Percentiles rank a stretch among this genome's conserved stretches.
These are phyloP conservation scores for Macrophomina phaseolina DNA, from an alignment of 2,329 filamentous ascomycete genomes.

Conservation along the genomic window DNA sequence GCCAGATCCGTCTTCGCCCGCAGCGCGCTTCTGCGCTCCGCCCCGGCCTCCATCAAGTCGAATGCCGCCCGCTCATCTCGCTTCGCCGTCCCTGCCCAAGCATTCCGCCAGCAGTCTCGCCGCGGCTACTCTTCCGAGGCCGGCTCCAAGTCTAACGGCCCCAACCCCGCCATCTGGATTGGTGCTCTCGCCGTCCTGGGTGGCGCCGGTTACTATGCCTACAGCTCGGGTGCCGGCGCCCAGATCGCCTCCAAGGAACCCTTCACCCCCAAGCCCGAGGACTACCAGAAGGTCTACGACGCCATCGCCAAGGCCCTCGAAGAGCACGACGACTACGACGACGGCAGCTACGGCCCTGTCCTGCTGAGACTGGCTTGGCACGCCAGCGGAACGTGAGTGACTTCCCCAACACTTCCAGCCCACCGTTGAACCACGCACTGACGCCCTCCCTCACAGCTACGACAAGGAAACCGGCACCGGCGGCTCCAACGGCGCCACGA, in stretches of 20 bases:
- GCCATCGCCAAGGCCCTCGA: conserved; percentile 79
- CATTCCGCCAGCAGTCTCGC: conserved; percentile 72
- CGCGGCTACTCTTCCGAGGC: conserved; percentile 71
- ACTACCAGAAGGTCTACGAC: conserved; percentile 97
- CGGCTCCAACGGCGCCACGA: conserved; percentile 94
- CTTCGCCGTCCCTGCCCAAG: conserved; percentile 49
- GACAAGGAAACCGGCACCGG: conserved; percentile 88
- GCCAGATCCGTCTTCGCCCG: conserved; percentile 25
- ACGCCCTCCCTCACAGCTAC: conserved; percentile 54
- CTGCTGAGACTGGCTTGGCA: conserved; percentile 93
- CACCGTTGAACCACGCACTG: conserved; percentile 22
- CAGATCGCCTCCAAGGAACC: conserved; percentile 36
- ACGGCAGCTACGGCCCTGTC: conserved; percentile 94
- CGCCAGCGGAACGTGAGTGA: conserved; percentile 74
- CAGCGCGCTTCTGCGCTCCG: conserved; percentile 44
- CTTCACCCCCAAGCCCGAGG: conserved; percentile 78
- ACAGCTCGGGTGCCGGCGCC: conserved; percentile 59
- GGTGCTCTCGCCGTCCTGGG: conserved; percentile 64
- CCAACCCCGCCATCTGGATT: conserved; percentile 62
- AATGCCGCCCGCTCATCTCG: conserved; percentile 54
- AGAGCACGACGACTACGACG: conserved; percentile 93
- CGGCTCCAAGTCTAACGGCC: conserved; percentile 38
- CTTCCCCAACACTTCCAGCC: neutral
- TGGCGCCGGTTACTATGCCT: conserved; percentile 71
- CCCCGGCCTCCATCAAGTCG: conserved; percentile 57